Conservation (phyloP, 225 moss, liverwort and hornwort genomes). For the Asterella californica region DNA sequence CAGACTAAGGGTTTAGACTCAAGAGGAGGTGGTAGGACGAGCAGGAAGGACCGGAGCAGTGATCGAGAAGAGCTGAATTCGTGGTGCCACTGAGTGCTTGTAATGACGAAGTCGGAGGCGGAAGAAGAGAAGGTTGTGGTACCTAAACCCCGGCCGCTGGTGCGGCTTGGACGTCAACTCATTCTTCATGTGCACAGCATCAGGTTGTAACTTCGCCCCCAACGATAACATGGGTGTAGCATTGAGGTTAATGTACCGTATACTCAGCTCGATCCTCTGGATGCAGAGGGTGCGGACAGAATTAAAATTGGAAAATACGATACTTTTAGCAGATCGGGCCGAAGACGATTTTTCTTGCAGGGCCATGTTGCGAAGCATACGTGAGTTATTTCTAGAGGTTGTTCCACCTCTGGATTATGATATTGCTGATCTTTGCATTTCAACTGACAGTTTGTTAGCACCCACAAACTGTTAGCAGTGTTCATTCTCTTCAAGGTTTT, state of each 20-base stretch:
- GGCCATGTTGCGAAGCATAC: not conserved
- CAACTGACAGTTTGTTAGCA: not conserved
- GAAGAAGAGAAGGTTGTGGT: not conserved
- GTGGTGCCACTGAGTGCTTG: not conserved
- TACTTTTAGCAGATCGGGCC: not conserved
- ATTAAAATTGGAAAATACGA: not conserved
- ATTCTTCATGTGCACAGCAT: constrained; percentile 31
- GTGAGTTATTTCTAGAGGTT: not conserved
- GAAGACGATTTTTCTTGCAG: not conserved
- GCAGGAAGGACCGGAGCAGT: not conserved
- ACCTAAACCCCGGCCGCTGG: constrained; percentile 21
- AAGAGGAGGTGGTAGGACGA: too few relatives aligned
- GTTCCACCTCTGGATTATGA: too few relatives aligned
- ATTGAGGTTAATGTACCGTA: not conserved
- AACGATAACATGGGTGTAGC: not conserved
- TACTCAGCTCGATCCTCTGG: not conserved
- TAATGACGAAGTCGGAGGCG: constrained; percentile 7
- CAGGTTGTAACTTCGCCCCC: constrained; percentile 15
- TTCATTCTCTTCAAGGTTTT: not conserved
- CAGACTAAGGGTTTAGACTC: too few relatives aligned
- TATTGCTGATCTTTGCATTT: not conserved
- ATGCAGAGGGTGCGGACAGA: not conserved
- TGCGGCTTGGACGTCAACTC: constrained; percentile 27
- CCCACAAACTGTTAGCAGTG: not conserved
- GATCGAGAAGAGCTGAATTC: not conserved